Base-by-base conservation (phyloP, 345 rosid genomes). In the Eucalyptus guilfoylei region DNA sequence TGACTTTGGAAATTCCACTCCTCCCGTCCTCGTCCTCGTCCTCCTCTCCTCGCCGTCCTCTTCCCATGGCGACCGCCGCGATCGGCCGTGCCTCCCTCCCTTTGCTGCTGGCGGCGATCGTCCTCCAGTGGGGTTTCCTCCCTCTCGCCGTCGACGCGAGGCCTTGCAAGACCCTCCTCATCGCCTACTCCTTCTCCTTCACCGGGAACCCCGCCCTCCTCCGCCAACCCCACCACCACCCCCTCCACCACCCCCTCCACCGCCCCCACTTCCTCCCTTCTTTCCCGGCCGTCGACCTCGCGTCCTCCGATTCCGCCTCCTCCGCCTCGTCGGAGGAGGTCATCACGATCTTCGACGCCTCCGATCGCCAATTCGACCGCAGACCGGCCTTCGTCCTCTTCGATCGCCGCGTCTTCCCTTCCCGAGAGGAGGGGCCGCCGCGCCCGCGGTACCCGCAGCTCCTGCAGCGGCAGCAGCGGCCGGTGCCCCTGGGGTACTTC, bases 131-230 rank as follows among this genome's bases (percentile, higher is more conserved):
- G 23, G 67, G 85, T 9, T 1, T 34, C 54, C 87, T 89, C 89
- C 80, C 88, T 76, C 15, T 85, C 58, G 42, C 93, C 40, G 90
- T 62, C 58, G 62, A 92, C 86, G 94, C 91, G 6, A 80, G 94
- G 49, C 94, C 93, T 80, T 93, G 93, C 91, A 92, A 92, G 85
- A 88, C 93, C 87, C 90, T 92, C 86, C 69, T 94, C 90, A 93
- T 96, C 93, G 93, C 99, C 34, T 97, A 95, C 90, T 90, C 98
- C 90, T 88, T 96, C 90, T 92, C 98, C 90, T 87, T 96, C 91
- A 32, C 80, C 11, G 55, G 83, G 13, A 91, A 92, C 64, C 96
- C 97, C 69, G 91, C 86, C 54, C 44, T 81, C 89, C 85, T 89
- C 76, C 24, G 60, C 30, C 42, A 72, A 4, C 62, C 89, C 81